A percentile compares a stretch with the other conserved stretches of the same genome.
Evolutionary conservation across 139 green algal genomes (phyloP).

Genomic region (Trebouxia sp.): DNA sequence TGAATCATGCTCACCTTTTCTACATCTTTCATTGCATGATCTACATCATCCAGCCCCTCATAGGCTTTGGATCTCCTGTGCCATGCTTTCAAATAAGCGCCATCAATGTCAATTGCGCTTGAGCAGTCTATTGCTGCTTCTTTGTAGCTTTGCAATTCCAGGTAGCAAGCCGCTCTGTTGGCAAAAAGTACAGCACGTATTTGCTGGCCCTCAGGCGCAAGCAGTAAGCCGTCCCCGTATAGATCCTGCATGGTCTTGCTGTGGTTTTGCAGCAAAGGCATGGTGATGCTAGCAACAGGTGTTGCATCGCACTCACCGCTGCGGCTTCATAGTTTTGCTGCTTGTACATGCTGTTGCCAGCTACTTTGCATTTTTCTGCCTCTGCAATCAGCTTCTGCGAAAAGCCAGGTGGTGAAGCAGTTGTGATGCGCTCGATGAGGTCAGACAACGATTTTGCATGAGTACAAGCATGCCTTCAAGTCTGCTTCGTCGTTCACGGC

Average conservation of each 20-base stretch:
- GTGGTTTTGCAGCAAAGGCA: not conserved
- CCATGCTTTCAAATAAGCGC: constrained; percentile 78
- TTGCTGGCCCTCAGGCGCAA: constrained; percentile 41
- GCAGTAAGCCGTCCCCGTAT: constrained; percentile 61
- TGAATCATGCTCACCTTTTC: constrained; percentile 40
- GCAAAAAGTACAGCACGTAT: constrained; percentile 69
- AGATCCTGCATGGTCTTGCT: constrained; percentile 34
- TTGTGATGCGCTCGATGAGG: too few species aligned
- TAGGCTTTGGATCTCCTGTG: constrained; percentile 72
- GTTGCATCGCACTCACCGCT: not conserved
- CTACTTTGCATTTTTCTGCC: constrained; percentile 13
- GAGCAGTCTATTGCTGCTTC: constrained; percentile 57
- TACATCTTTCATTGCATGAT: constrained; percentile 78
- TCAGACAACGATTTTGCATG: not conserved
- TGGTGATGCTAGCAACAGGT: not conserved
- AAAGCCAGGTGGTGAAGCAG: not conserved
- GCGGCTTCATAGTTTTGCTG: not conserved
- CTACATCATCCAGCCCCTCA: constrained; percentile 81
- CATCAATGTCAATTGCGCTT: constrained; percentile 55
- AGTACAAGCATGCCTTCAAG: too few species aligned
- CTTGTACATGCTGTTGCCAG: constrained; percentile 15
- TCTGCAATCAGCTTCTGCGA: constrained; percentile 1
- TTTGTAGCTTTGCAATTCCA: constrained; percentile 56
- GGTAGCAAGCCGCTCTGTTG: constrained; percentile 73
- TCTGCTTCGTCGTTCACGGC: not conserved